These are phyloP conservation scores for Linum usitatissimum DNA, from an alignment of 345 rosid genomes.

Conservation along the genomic window DNA sequence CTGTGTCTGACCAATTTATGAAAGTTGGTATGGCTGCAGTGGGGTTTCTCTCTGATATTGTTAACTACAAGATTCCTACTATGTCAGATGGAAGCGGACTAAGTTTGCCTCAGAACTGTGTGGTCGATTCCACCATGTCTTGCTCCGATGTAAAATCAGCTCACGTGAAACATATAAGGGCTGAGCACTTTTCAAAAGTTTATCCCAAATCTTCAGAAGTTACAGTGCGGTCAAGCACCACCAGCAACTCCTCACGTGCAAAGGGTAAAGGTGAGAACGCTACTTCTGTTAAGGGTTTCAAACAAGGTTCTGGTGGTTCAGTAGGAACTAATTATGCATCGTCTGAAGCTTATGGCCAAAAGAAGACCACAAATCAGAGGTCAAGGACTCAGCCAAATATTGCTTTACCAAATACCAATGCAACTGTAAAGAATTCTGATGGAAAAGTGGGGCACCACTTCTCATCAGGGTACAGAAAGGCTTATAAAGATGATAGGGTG, in stretches of 20 bases:
- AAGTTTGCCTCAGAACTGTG: conserved; percentile 29
- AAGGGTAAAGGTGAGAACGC: conserved; percentile 40
- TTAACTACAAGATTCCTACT: conserved; percentile 54
- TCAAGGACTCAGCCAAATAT: conserved; percentile 27
- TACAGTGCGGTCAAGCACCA: conserved; percentile 23
- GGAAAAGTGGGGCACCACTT: conserved; percentile 24
- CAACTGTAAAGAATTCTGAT: conserved; percentile 26
- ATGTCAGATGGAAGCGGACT: conserved; percentile 38
- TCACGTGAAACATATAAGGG: conserved; percentile 39
- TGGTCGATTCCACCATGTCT: conserved; percentile 52
- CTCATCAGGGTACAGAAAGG: conserved; percentile 25
- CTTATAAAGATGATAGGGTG: conserved; percentile 35
- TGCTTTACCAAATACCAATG: conserved; percentile 25
- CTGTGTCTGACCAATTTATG: conserved; percentile 54
- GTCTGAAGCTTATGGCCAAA: conserved; percentile 30
- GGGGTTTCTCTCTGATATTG: conserved; percentile 50
- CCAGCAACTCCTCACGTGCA: conserved; percentile 20
- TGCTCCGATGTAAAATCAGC: conserved; percentile 38
- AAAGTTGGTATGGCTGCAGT: conserved; percentile 66
- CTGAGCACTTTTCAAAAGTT: conserved; percentile 45
- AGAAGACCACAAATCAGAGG: conserved; percentile 34
- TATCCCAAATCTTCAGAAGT: conserved; percentile 38
- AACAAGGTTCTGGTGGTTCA: conserved; percentile 29
- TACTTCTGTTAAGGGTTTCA: conserved; percentile 31
- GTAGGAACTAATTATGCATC: conserved; percentile 17